Evolutionary conservation across 305 asterid genomes (phyloP).

Genomic region (Solanum hybrid): DNA sequence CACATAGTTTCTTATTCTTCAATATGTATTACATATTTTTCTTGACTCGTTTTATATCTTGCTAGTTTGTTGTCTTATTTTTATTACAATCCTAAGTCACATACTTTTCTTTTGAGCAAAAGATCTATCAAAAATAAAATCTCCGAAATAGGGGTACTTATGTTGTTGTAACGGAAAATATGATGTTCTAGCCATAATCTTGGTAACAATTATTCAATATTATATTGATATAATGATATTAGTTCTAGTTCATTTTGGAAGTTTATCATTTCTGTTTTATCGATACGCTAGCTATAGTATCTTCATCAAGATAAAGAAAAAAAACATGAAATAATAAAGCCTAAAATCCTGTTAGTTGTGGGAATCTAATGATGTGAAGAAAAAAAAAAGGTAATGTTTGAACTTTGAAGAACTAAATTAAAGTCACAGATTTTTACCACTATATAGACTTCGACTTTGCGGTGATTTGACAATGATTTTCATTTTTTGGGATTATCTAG

Average conservation of each 20-base stretch:
- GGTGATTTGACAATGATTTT: constrained; percentile 1
- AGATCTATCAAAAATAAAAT: too few species aligned
- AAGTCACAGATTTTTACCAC: background rate
- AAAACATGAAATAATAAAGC: background rate
- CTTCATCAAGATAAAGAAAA: background rate
- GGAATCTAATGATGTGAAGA: background rate
- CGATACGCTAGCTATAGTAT: background rate
- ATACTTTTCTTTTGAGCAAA: too few species aligned
- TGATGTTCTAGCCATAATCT: too few species aligned
- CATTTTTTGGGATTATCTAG: background rate
- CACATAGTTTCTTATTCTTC: background rate
- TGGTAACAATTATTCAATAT: too few species aligned
- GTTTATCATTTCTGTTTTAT: background rate
- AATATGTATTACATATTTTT: background rate
- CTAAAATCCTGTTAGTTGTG: background rate
- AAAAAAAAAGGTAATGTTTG: background rate
- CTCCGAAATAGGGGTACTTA: too few species aligned
- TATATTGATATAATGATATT: too few species aligned
- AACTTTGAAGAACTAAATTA: background rate
- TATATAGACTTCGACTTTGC: background rate
- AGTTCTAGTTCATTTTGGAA: too few species aligned
- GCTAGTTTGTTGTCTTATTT: background rate
- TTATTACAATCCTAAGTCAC: background rate
- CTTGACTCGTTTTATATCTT: background rate
- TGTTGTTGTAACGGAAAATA: too few species aligned